Conservation (phyloP, 495 filamentous ascomycete genomes). For the Aspergillus indologenus region DNA sequence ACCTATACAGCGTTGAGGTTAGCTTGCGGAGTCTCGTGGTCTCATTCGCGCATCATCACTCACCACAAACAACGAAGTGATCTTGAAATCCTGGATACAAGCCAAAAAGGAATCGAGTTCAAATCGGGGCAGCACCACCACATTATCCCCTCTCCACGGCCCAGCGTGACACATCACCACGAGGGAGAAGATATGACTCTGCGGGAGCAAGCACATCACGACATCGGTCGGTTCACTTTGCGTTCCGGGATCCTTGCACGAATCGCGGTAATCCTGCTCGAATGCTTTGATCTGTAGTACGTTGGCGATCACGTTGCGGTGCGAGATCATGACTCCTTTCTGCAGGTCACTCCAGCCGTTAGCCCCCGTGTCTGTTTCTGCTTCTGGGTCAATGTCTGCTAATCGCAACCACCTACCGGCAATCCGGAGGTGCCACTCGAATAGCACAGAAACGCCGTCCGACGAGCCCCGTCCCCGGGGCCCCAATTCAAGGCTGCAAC, state of each 20-base stretch:
- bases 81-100: slow-evolving; percentile 71
- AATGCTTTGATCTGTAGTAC: slow-evolving; percentile 59
- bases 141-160: slow-evolving; percentile 71
- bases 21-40: too few relatives aligned
- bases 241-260: slow-evolving; percentile 31
- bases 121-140: slow-evolving; percentile 82
- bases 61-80: slow-evolving; percentile 66
- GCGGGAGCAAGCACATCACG: slow-evolving; percentile 70
- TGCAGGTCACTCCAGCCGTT: slow-evolving; percentile 25
- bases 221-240: slow-evolving; percentile 53
- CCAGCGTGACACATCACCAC: slow-evolving; percentile 70
- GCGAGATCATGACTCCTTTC: slow-evolving; percentile 95
- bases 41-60: slow-evolving; percentile 14
- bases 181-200: slow-evolving; percentile 84
- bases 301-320: slow-evolving; percentile 86
- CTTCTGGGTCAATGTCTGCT: neutral
- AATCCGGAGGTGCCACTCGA: slow-evolving; percentile 86
- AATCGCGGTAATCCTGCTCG: slow-evolving; percentile 49
- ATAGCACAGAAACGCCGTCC: slow-evolving; percentile 83
- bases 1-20: slow-evolving; percentile 46
- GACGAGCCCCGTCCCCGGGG: slow-evolving; percentile 70
- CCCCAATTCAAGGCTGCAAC: slow-evolving; percentile 67
- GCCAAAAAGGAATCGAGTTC: slow-evolving; percentile 64
- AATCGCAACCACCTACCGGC: slow-evolving; percentile 53
- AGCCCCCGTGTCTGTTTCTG: neutral